phyloP scores from a whole-genome alignment of 2,329 filamentous ascomycete species.

The Phyllosticta citribraziliensis region DNA sequence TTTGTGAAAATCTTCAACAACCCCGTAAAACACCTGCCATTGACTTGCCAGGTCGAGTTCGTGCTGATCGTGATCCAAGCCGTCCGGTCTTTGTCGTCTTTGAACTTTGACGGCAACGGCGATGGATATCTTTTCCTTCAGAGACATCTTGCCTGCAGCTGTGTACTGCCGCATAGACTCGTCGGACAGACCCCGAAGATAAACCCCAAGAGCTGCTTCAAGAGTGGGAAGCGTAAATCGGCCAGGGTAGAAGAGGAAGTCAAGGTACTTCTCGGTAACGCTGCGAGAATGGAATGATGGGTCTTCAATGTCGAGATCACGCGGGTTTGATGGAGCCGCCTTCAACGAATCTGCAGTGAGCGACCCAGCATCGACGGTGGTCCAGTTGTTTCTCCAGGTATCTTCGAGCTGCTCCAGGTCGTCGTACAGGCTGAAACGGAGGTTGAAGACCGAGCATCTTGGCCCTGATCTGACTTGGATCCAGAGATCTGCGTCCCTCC shows the following conservation, averaged over 20 bases:
- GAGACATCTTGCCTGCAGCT: conserved; percentile 36
- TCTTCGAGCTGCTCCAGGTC: conserved; percentile 52
- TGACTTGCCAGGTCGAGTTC: conserved; percentile 65
- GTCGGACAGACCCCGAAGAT: conserved; percentile 49
- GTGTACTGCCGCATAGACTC: not conserved
- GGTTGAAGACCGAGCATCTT: conserved; percentile 54
- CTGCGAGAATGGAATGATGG: conserved; percentile 40
- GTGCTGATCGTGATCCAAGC: conserved; percentile 68
- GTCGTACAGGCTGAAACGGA: conserved; percentile 62
- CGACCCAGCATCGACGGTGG: conserved; percentile 33
- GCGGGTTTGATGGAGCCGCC: conserved; percentile 28
- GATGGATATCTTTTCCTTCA: conserved; percentile 68
- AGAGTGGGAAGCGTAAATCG: conserved; percentile 71
- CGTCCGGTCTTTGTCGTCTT: conserved; percentile 51
- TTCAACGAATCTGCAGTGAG: conserved; percentile 32
- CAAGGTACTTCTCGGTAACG: conserved; percentile 66
- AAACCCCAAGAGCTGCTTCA: conserved; percentile 74
- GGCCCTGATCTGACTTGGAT: conserved; percentile 46
- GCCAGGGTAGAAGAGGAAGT: conserved; percentile 72
- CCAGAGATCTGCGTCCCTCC: conserved; percentile 36
- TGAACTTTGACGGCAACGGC: conserved; percentile 61
- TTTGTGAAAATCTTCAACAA: conserved; percentile 78
- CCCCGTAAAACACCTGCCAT: conserved; percentile 82
- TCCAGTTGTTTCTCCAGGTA: conserved; percentile 54
- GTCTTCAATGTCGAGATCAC: conserved; percentile 22